Conservation (phyloP, 2,329 filamentous ascomycete genomes). For the Penicillium frequentans region DNA sequence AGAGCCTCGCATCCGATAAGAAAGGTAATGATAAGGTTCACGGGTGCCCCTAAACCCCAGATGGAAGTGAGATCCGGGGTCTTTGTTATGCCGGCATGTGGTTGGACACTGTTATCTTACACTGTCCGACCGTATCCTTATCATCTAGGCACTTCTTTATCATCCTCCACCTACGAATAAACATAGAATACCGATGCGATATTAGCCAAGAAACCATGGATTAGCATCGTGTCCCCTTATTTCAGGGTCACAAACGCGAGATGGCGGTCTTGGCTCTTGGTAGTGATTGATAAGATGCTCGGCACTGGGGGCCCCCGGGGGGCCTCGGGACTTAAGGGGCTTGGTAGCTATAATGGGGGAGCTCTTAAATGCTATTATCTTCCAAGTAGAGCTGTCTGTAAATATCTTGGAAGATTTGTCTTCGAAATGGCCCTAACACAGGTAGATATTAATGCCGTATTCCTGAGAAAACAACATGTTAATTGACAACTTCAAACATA, state of each 20-base stretch:
- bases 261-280: not conserved
- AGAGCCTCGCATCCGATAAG: not conserved
- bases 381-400: too few relatives aligned
- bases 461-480: not conserved
- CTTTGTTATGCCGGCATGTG: not conserved
- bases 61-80: slow-evolving; percentile 18
- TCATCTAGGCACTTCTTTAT: not conserved
- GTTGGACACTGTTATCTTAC: slow-evolving; percentile 14
- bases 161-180: not conserved
- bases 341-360: not conserved
- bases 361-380: not conserved
- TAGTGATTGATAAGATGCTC: not conserved
- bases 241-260: not conserved
- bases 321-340: not conserved
- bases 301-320: too few relatives aligned
- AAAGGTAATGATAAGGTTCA: not conserved
- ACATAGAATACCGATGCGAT: not conserved
- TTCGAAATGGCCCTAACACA: not conserved
- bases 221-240: not conserved
- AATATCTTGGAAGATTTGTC: too few relatives aligned
- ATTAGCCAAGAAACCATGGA: not conserved
- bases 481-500: not conserved
- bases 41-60: slow-evolving; percentile 13
- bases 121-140: slow-evolving; percentile 3
- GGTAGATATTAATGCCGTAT: not conserved